Conservation (phyloP, 108 stramenopile species). For the Craspedostauros australis region DNA sequence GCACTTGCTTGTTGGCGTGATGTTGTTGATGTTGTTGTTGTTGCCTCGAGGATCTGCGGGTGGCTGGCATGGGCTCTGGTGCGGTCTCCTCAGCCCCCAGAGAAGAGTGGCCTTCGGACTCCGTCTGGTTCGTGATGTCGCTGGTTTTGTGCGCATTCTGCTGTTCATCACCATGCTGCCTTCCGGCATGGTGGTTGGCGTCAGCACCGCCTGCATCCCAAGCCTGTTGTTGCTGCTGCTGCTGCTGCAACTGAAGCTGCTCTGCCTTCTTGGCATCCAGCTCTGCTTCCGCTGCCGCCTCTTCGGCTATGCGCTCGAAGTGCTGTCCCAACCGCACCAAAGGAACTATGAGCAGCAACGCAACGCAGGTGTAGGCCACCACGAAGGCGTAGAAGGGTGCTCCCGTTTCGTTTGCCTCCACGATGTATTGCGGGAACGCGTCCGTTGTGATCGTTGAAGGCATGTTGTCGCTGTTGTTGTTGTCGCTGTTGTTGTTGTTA, state of each 20-base stretch:
- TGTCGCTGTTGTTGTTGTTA: too few species aligned
- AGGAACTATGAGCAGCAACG: conserved; percentile 23
- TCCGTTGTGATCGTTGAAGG: conserved; percentile 3
- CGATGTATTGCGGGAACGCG: conserved; percentile 19
- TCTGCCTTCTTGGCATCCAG: too few species aligned
- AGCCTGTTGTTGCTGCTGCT: background rate
- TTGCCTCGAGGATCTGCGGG: too few species aligned
- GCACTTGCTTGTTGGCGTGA: too few species aligned
- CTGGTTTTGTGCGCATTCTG: too few species aligned
- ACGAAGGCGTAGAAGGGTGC: conserved; percentile 24
- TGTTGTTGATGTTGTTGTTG: too few species aligned
- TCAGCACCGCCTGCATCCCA: background rate
- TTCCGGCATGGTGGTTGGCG: background rate
- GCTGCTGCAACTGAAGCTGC: background rate
- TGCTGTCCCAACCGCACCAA: conserved; percentile 24
- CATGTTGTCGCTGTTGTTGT: too few species aligned
- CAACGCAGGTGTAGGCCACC: conserved; percentile 10
- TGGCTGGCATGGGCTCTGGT: too few species aligned
- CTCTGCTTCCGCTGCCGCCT: background rate
- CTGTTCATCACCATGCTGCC: background rate
- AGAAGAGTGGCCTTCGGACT: too few species aligned
- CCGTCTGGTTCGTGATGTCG: too few species aligned
- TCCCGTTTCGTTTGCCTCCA: conserved; percentile 10
- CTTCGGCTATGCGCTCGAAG: conserved; percentile 1
- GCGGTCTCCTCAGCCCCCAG: too few species aligned